phyloP scores from a whole-genome alignment of 1,139 yeast species.

The Kurtzmaniella natalensis region DNA sequence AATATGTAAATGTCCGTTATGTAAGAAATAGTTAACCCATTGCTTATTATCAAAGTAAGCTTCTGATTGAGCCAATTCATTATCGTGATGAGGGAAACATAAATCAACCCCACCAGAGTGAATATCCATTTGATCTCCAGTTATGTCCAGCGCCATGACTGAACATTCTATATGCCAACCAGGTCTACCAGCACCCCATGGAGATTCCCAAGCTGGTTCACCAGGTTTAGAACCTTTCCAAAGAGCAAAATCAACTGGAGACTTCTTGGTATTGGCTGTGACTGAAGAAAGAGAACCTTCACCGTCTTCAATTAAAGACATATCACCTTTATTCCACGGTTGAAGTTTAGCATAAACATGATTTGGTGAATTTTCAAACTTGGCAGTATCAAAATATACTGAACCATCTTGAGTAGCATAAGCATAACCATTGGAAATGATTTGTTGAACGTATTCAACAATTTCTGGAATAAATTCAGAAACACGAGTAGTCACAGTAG shows the following conservation, averaged over 20 bases:
- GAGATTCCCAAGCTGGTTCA: constrained; percentile 93
- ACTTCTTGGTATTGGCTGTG: constrained; percentile 52
- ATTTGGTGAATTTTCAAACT: constrained; percentile 64
- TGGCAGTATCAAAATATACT: constrained; percentile 88
- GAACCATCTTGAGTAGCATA: constrained; percentile 82
- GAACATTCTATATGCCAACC: constrained; percentile 99
- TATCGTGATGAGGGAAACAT: constrained; percentile 99
- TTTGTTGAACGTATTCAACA: constrained; percentile 68
- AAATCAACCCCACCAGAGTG: constrained; percentile 97
- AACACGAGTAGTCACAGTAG: constrained; percentile 89
- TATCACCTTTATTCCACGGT: constrained; percentile 95
- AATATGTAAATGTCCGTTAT: constrained; percentile 95
- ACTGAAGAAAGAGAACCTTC: constrained; percentile 79
- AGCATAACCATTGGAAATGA: constrained; percentile 77
- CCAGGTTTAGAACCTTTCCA: constrained; percentile 98
- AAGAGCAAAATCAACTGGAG: constrained; percentile 84
- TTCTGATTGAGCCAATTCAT: constrained; percentile 95
- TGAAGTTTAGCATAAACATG: constrained; percentile 94
- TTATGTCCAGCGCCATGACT: constrained; percentile 92
- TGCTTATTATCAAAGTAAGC: constrained; percentile 86
- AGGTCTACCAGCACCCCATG: constrained; percentile 98
- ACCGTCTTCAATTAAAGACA: constrained; percentile 85
- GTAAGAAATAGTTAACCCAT: constrained; percentile 96
- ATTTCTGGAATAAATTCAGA: constrained; percentile 95
- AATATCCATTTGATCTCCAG: constrained; percentile 82